Evolutionary conservation across 495 filamentous ascomycete genomes (phyloP), one percentile per base, ranked within the genome.

Genomic region (Podospora comata): DNA sequence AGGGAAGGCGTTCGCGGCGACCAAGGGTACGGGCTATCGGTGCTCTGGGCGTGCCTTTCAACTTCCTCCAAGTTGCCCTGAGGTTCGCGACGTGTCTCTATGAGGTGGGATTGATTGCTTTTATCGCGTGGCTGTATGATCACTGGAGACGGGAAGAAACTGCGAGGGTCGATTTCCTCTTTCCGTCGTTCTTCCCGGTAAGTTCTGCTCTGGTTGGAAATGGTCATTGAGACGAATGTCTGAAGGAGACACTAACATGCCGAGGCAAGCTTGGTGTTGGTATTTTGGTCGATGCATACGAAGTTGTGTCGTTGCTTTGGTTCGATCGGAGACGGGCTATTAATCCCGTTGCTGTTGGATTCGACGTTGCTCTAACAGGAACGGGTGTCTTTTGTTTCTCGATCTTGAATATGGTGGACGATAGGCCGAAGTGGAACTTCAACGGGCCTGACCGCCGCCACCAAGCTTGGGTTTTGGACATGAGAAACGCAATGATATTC

Each of bases 141-240:
- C 30, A 57, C 13, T 76, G 73, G 74, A 53, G 61, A 60, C 9
- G n/a, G 1, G 67, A 75, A 44, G 53, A 65, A 13, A 66, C 28
- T 2, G 70, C 66, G 27, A 64, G 71, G 56, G 73, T 75, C 3
- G 74, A 76, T 54, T 28, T 75, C 3, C 16, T 75, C 5, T 67
- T 73, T 20, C 74, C 74, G 1, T 76, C 67, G 9, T 76, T 76
- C 53, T 76, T 75, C 55, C 73, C 73, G 19, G 73, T 76, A 53
- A 13, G 74, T 62, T 30, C 26, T 30, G 20, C 6, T 2, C 39
- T 16, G 39, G 39, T 11, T 9, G 39, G 39, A 48, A 13, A 48
- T 16, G 39, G 13, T 13, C 39, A 48, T 48, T 13, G 13, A 11
- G 9, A 48, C 15, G 3, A 18, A 16, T 48, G 2, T 11, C 13